phyloP scores from a whole-genome alignment of 2,329 filamentous ascomycete genomes.

The Ophiostoma populinum region DNA sequence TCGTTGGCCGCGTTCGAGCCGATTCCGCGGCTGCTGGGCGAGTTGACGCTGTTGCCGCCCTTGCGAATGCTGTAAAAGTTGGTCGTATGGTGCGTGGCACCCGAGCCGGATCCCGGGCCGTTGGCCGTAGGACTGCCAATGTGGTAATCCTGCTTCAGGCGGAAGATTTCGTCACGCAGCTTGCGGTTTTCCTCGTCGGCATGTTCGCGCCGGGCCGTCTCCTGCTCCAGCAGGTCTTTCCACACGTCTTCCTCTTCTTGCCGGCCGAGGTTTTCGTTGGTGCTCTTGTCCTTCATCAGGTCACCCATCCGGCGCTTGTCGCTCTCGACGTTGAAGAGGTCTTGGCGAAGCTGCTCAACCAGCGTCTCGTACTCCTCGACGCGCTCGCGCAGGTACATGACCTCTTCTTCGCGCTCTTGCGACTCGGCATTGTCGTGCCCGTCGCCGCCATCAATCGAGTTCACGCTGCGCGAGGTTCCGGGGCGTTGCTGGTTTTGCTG shows the following conservation, averaged over 20 bases:
- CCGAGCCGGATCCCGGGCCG: conserved; percentile 6
- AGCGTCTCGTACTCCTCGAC: conserved; percentile 71
- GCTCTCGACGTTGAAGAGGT: conserved; percentile 60
- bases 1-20: conserved; percentile 17
- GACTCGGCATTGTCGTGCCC: conserved; percentile 40
- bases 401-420: conserved; percentile 65
- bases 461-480: conserved; percentile 37
- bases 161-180: conserved; percentile 69
- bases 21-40: neutral
- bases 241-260: conserved; percentile 66
- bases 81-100: conserved; percentile 37
- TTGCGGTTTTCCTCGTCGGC: conserved; percentile 75
- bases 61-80: conserved; percentile 49
- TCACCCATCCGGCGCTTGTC: conserved; percentile 80
- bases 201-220: conserved; percentile 76
- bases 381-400: conserved; percentile 67
- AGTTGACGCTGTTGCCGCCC: conserved; percentile 27
- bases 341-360: conserved; percentile 65
- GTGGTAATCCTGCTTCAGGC: conserved; percentile 44
- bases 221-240: conserved; percentile 87
- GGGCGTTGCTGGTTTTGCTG: no score
- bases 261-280: conserved; percentile 30
- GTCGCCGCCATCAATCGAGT: conserved; percentile 39
- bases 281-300: conserved; percentile 46
- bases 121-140: conserved; percentile 13